Evolutionary conservation across 208 protist species (phyloP).

Genomic region (Wallacemonas collosoma): DNA sequence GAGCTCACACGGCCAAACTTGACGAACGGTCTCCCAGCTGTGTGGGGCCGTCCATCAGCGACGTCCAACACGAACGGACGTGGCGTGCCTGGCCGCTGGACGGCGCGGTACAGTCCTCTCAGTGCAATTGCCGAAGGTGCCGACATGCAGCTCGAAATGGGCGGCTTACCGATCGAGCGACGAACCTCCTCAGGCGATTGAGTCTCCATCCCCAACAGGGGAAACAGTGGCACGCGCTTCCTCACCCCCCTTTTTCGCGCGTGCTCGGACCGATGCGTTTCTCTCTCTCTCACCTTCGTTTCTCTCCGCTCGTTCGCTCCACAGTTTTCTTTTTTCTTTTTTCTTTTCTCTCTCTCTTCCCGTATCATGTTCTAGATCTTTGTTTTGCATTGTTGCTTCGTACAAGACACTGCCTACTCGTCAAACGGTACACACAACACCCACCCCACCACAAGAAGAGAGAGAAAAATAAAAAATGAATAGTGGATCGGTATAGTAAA

Average conservation of each 20-base stretch:
- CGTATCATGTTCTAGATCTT: neutral
- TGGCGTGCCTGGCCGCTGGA: conserved; percentile 44
- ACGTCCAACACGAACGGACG: conserved; percentile 24
- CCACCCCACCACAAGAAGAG: no score
- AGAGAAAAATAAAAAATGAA: no score
- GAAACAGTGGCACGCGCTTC: no score
- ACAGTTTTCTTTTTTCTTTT: conserved; percentile 13
- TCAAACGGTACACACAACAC: no score
- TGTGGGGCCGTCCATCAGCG: conserved; percentile 51
- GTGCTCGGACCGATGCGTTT: no score
- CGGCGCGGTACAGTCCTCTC: conserved; percentile 55
- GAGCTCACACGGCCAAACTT: conserved; percentile 48
- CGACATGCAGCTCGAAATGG: neutral
- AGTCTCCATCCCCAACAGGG: neutral
- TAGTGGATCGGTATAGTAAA: no score
- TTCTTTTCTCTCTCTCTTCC: conserved; percentile 18
- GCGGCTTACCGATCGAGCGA: neutral
- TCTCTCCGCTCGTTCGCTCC: conserved; percentile 15
- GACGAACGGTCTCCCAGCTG: conserved; percentile 30
- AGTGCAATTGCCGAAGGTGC: conserved; percentile 39
- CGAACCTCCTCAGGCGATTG: conserved; percentile 22
- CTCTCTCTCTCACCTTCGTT: neutral
- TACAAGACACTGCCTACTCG: neutral
- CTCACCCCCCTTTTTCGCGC: no score
- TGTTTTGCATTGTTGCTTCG: conserved; percentile 11